These are phyloP conservation scores for Cladophialophora bantiana DNA, from an alignment of 2,329 filamentous ascomycete genomes.

Conservation along the genomic window DNA sequence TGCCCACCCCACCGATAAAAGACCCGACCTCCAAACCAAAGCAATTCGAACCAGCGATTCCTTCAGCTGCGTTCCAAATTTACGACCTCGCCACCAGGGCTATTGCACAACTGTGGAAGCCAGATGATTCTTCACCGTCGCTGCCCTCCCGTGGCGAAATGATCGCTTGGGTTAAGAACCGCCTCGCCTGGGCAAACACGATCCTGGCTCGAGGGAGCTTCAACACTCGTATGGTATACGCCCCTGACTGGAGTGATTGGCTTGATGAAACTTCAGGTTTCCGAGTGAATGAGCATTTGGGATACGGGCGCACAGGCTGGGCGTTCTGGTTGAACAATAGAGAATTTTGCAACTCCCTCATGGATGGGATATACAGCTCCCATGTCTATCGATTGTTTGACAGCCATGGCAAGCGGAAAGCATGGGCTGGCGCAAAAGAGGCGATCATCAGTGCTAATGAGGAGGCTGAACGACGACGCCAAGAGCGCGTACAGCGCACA, in stretches of 20 bases:
- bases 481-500: background rate
- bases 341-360: conserved; percentile 44
- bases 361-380: conserved; percentile 46
- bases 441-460: conserved; percentile 41
- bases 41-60: conserved; percentile 22
- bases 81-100: conserved; percentile 44
- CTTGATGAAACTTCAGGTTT: conserved; percentile 46
- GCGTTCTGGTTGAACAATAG: conserved; percentile 46
- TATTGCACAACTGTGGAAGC: conserved; percentile 46
- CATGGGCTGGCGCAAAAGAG: conserved; percentile 43
- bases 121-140: conserved; percentile 38
- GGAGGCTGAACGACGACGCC: conserved; percentile 24
- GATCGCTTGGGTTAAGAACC: conserved; percentile 35
- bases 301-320: conserved; percentile 45
- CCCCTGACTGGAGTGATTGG: conserved; percentile 41
- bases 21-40: background rate
- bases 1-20: conserved; percentile 3
- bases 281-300: conserved; percentile 45
- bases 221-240: conserved; percentile 30
- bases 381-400: conserved; percentile 48
- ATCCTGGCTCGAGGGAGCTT: conserved; percentile 32
- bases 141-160: conserved; percentile 40
- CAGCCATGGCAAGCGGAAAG: conserved; percentile 40
- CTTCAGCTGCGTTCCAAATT: conserved; percentile 41
- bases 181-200: conserved; percentile 36